phyloP scores from a whole-genome alignment of 1,139 yeast species.

The Saccharomyces hybrid region DNA sequence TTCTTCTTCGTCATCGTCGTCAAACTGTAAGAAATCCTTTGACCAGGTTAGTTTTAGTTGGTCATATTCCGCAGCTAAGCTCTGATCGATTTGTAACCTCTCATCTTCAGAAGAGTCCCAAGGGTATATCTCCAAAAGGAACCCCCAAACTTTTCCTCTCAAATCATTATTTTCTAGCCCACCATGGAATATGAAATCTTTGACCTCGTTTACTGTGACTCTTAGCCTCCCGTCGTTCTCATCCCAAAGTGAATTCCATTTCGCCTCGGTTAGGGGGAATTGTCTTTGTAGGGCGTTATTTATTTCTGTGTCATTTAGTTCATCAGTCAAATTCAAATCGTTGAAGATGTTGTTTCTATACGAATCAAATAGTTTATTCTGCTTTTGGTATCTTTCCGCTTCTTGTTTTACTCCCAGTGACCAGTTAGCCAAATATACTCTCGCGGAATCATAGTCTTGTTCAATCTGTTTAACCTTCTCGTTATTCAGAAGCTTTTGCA shows the following conservation, averaged over 20 bases:
- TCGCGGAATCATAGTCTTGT: conserved; percentile 88
- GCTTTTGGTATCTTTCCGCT: conserved; percentile 65
- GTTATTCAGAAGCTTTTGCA: conserved; percentile 56
- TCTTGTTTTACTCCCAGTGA: conserved; percentile 92
- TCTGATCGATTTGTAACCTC: conserved; percentile 49
- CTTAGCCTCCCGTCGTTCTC: conserved; percentile 56
- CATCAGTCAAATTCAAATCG: conserved; percentile 34
- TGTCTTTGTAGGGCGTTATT: conserved; percentile 40
- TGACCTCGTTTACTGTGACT: conserved; percentile 68
- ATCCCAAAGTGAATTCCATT: conserved; percentile 85
- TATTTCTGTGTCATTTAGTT: conserved; percentile 32
- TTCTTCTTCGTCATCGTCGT: conserved; percentile 52
- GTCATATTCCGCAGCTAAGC: conserved; percentile 57
- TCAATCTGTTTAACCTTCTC: conserved; percentile 78
- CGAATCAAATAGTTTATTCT: conserved; percentile 51
- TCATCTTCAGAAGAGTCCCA: conserved; percentile 80
- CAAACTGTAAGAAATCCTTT: conserved; percentile 17
- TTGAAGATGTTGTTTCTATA: conserved; percentile 48
- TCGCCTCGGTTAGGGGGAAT: conserved; percentile 44
- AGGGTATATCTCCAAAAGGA: conserved; percentile 72
- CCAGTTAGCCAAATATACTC: conserved; percentile 93
- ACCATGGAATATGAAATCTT: conserved; percentile 82
- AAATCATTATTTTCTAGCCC: conserved; percentile 54
- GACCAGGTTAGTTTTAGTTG: conserved; percentile 60
- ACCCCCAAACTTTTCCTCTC: conserved; percentile 78